These are phyloP conservation scores for Botrytis medusae DNA, from an alignment of 2,329 filamentous ascomycete genomes.

Conservation along the genomic window DNA sequence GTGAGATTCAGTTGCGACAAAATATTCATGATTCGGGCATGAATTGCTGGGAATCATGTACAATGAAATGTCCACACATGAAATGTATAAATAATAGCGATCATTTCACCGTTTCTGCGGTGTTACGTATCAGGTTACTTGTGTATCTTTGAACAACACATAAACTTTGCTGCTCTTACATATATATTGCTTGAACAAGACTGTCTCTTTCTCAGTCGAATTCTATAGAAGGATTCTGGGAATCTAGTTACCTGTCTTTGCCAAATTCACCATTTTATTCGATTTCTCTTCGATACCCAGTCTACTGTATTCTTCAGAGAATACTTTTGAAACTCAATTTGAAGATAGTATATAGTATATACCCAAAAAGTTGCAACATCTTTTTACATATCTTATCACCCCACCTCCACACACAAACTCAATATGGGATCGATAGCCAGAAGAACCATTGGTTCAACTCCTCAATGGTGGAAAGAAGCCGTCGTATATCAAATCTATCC, in stretches of 20 bases:
- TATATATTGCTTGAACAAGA: background rate
- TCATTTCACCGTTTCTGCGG: background rate
- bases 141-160: conserved; percentile 8
- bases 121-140: background rate
- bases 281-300: background rate
- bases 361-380: background rate
- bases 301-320: background rate
- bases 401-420: no score
- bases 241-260: background rate
- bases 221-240: background rate
- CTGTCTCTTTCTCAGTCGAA: background rate
- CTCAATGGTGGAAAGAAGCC: conserved; percentile 44
- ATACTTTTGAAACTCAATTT: background rate
- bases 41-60: background rate
- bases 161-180: background rate
- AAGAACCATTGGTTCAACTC: conserved; percentile 16
- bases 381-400: background rate
- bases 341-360: background rate
- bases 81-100: background rate
- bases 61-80: background rate
- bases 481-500: conserved; percentile 60
- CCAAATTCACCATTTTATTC: background rate
- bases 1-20: background rate
- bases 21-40: conserved; percentile 3
- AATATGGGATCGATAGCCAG: conserved; percentile 8